These are phyloP conservation scores for Starmerella asiatica DNA, from an alignment of 805 yeast genomes.

Conservation along the genomic window DNA sequence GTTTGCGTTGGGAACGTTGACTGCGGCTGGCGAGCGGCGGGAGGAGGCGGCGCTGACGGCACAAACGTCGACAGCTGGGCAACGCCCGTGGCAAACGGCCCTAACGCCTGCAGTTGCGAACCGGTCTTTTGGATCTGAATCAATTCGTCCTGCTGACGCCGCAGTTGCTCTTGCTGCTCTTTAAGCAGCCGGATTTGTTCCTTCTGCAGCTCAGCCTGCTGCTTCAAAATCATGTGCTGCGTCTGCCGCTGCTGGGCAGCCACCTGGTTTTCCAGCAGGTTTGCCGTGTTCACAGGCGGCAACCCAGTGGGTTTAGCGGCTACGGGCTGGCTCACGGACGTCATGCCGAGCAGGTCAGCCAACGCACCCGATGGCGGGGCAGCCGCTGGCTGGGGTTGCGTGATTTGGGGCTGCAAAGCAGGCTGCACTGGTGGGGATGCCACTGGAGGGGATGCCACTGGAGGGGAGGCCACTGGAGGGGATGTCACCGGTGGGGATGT, in stretches of 20 bases:
- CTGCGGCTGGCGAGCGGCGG: not conserved
- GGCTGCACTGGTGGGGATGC: slow-evolving; percentile 17
- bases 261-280: slow-evolving; percentile 14
- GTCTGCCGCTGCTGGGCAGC: slow-evolving; percentile 25
- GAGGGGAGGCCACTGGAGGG: slow-evolving; percentile 5
- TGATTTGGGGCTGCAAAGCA: slow-evolving; percentile 5
- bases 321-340: slow-evolving; percentile 20
- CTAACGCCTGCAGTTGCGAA: slow-evolving; percentile 20
- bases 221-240: slow-evolving; percentile 24
- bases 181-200: slow-evolving; percentile 22
- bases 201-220: slow-evolving; percentile 24
- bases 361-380: slow-evolving; percentile 26
- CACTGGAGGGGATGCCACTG: slow-evolving; percentile 6
- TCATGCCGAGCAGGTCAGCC: slow-evolving; percentile 23
- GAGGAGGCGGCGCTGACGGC: slow-evolving; percentile 13
- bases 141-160: slow-evolving; percentile 21
- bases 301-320: slow-evolving; percentile 14
- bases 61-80: slow-evolving; percentile 25
- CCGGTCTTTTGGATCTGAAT: slow-evolving; percentile 26
- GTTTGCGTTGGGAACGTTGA: not conserved
- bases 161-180: slow-evolving; percentile 23
- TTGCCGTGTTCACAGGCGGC: no score
- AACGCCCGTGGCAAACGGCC: slow-evolving; percentile 31
- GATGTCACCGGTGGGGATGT: slow-evolving; percentile 3
- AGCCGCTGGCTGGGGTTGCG: slow-evolving; percentile 6